These are phyloP conservation scores for Akebia trifoliata DNA, from an alignment of 164 flowering plant species.

Conservation along the genomic window DNA sequence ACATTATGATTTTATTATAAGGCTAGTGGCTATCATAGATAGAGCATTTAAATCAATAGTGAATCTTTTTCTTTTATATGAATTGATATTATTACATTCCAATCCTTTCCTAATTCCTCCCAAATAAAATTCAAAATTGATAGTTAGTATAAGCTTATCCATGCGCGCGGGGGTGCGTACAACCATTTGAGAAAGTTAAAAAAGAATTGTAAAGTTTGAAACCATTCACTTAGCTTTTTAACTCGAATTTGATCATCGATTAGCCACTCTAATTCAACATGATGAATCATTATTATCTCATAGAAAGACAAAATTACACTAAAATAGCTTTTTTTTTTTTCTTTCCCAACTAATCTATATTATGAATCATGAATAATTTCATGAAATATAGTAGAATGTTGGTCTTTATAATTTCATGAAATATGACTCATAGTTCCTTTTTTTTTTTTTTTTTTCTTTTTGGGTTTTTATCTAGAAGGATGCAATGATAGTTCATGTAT, in stretches of 20 bases:
- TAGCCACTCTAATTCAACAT: slow-evolving; percentile 7
- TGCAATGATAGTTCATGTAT: slow-evolving; percentile 14
- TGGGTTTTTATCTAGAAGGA: not conserved
- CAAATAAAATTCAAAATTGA: too few species aligned
- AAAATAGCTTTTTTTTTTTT: not conserved
- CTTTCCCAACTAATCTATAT: slow-evolving; percentile 3
- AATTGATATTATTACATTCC: too few species aligned
- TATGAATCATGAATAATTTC: not conserved
- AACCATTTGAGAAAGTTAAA: not conserved
- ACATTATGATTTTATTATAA: too few species aligned
- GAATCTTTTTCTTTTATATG: too few species aligned
- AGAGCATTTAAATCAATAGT: too few species aligned
- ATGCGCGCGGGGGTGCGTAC: too few species aligned
- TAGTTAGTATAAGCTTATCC: not conserved
- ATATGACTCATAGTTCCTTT: not conserved
- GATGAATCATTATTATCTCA: slow-evolving; percentile 16
- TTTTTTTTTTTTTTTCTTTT: not conserved
- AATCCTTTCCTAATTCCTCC: too few species aligned
- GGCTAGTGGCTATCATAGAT: too few species aligned
- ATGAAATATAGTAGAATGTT: not conserved
- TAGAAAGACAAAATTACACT: not conserved
- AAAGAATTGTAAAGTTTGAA: not conserved
- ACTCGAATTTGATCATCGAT: slow-evolving; percentile 5
- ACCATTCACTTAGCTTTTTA: slow-evolving; percentile 5
- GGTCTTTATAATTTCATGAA: not conserved